Conservation (phyloP, 2,329 filamentous ascomycete species). For the Canariomyces notabilis region DNA sequence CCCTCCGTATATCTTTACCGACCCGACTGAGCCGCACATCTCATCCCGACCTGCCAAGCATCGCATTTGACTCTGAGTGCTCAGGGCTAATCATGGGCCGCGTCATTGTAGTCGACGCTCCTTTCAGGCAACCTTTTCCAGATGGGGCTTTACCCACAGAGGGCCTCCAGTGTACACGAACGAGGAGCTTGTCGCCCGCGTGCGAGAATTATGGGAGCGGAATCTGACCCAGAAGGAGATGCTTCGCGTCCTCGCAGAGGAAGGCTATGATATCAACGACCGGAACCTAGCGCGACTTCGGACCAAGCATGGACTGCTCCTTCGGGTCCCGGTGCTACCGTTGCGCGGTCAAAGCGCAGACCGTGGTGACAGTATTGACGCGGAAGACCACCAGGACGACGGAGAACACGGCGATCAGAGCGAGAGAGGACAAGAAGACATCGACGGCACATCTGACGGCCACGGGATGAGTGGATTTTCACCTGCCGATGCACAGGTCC, state of each 20-base stretch:
- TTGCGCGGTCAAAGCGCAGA: constrained; percentile 1
- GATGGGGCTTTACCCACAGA: constrained; percentile 75
- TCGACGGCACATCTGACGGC: constrained; percentile 7
- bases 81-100: constrained; percentile 1
- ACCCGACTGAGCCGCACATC: neutral
- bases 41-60: neutral
- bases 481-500: constrained; percentile 7
- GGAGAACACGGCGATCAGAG: neutral
- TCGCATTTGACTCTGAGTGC: neutral
- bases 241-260: constrained; percentile 61
- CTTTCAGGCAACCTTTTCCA: constrained; percentile 69
- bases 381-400: constrained; percentile 1
- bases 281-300: constrained; percentile 67
- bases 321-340: constrained; percentile 43
- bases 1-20: neutral
- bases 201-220: constrained; percentile 72
- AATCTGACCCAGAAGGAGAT: constrained; percentile 71
- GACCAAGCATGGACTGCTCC: constrained; percentile 61
- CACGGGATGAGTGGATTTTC: constrained; percentile 1
- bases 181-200: constrained; percentile 58
- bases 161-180: constrained; percentile 69
- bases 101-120: constrained; percentile 58
- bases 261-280: constrained; percentile 69
- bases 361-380: neutral
- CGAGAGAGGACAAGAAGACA: neutral